Percentiles rank a stretch among this genome's conserved stretches.
Evolutionary conservation across 345 rosid genomes (phyloP).

Genomic region (Nephelium lappaceum): DNA sequence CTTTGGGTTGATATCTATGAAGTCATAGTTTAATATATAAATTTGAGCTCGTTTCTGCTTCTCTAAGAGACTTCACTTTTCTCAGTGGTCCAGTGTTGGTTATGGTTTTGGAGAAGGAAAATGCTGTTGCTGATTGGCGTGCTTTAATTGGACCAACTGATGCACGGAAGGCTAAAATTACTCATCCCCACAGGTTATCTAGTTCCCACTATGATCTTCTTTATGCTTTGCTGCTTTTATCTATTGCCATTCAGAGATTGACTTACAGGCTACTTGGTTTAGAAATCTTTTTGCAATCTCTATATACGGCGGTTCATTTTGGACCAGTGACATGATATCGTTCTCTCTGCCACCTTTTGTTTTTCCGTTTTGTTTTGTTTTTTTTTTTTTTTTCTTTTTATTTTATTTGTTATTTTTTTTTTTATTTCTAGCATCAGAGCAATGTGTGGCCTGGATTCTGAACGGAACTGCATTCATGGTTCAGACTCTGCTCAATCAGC

Average conservation of each 20-base stretch:
- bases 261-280: not conserved
- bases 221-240: not conserved
- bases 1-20: too few species aligned
- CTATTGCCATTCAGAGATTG: not conserved
- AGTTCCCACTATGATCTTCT: conserved; percentile 10
- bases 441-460: conserved; percentile 65
- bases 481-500: conserved; percentile 81
- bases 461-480: conserved; percentile 81
- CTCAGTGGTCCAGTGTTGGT: conserved; percentile 76
- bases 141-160: conserved; percentile 82
- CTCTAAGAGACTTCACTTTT: conserved; percentile 15
- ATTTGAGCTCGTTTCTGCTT: not conserved
- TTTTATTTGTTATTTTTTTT: too few species aligned
- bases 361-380: too few species aligned
- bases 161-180: conserved; percentile 62
- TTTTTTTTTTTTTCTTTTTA: too few species aligned
- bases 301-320: not conserved
- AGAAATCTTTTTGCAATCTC: not conserved
- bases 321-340: not conserved
- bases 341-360: not conserved
- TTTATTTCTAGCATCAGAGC: conserved; percentile 64
- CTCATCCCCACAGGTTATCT: conserved; percentile 72
- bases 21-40: not conserved
- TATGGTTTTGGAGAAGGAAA: conserved; percentile 75
- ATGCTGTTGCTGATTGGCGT: conserved; percentile 88